Base-by-base conservation (phyloP, 768 basidiomycete species). In the Termitomyces sp. region DNA sequence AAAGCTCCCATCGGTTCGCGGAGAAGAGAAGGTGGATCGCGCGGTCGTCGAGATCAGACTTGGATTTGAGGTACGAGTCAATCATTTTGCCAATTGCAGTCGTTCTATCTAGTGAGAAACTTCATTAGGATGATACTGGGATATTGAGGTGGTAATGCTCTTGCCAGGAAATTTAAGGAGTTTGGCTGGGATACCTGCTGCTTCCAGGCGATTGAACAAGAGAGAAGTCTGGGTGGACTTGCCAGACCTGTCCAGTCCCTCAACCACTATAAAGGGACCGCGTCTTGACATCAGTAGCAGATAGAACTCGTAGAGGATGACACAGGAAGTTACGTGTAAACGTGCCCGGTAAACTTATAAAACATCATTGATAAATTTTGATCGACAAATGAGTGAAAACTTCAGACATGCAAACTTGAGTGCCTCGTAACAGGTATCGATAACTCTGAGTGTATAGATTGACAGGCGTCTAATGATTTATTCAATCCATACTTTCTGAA, bases 1-100 rank as follows among this genome's bases (percentile, higher is more conserved):
- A 87, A 60, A 89, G 82, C 69, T 98, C 95, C 97, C 97, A 98
- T 36, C 96, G 82, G 68, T 99, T 99, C 2, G 95, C 97, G 45
- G 93, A 88, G 77, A 99, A 98, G 56, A 99, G 81, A 3, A 98
- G 83, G 68, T 98, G 96, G 50, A 98, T 86, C 2, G 87, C 90
- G 60, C 79, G 88, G 73, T 98, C 94, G 70, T 96, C 94, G 51
- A 99, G 79, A 15, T 98, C 92, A 15, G 88, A 80, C 51, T 90
- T 72, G 15, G 89, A 90, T 48, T 84, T 85, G 55, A 99, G 78
- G 70, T 98, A 99, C 28, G 87, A 81, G 72, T 98, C 88, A 65
- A 99, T 98, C 86, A 94, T 91, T 64, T 86, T 79, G 3, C 96
- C 96, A 54, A 93, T 95, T 2, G 90, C 69, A 2, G 96, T 96